phyloP scores from a whole-genome alignment of 139 green algal genomes.

The Auxenochlorella protothecoides region DNA sequence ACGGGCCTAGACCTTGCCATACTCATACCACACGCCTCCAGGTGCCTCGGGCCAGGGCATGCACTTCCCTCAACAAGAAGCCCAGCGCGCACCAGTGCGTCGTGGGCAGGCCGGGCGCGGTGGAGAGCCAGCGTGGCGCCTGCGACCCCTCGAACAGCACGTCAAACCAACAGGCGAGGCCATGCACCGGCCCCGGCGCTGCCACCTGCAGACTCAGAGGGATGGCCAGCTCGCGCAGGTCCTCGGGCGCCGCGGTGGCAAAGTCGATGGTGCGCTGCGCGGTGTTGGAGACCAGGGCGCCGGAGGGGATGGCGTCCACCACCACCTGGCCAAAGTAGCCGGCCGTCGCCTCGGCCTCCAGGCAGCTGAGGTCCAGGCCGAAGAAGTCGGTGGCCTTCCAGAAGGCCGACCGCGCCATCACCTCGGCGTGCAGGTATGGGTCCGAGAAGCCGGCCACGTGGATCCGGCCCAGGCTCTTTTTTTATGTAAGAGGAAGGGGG shows the following conservation, averaged over 20 bases:
- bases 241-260: slow-evolving; percentile 38
- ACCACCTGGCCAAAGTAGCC: slow-evolving; percentile 64
- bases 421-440: slow-evolving; percentile 62
- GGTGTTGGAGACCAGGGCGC: slow-evolving; percentile 49
- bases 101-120: slow-evolving; percentile 76
- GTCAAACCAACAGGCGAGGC: slow-evolving; percentile 91
- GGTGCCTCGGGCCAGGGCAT: too few relatives aligned
- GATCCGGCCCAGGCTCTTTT: slow-evolving; percentile 54
- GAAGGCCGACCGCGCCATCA: slow-evolving; percentile 61
- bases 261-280: slow-evolving; percentile 69
- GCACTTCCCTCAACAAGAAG: neutral
- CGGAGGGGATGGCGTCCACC: slow-evolving; percentile 82
- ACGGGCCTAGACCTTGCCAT: neutral
- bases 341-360: slow-evolving; percentile 48
- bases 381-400: slow-evolving; percentile 76
- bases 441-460: slow-evolving; percentile 77
- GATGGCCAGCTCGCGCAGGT: slow-evolving; percentile 73
- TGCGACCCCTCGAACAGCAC: slow-evolving; percentile 74
- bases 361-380: slow-evolving; percentile 67
- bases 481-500: too few relatives aligned
- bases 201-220: slow-evolving; percentile 42
- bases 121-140: slow-evolving; percentile 70
- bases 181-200: slow-evolving; percentile 56
- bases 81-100: slow-evolving; percentile 80
- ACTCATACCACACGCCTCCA: neutral